These are phyloP conservation scores for Talaromyces verruculosus DNA, from an alignment of 2,329 filamentous ascomycete species.

Conservation along the genomic window DNA sequence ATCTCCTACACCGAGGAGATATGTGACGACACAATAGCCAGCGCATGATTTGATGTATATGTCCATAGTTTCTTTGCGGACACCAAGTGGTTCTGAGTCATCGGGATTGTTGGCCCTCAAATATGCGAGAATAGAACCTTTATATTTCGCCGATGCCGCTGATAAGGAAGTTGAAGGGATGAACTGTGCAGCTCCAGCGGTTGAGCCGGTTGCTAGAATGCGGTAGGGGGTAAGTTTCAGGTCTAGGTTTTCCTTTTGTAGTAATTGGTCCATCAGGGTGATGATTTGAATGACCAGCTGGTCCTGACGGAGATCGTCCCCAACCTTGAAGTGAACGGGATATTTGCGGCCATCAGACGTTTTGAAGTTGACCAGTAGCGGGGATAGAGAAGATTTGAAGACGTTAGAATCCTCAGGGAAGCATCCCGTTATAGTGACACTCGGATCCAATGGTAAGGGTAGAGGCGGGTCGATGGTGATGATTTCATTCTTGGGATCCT, in stretches of 20 bases:
- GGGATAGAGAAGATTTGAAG: conserved; percentile 92
- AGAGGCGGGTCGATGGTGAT: conserved; percentile 79
- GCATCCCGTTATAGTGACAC: conserved; percentile 73
- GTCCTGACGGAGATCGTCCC: conserved; percentile 93
- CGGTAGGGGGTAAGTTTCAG: conserved; percentile 94
- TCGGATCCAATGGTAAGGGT: conserved; percentile 84
- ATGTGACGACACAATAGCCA: conserved; percentile 97
- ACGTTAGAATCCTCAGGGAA: conserved; percentile 82
- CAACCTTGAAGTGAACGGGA: conserved; percentile 94
- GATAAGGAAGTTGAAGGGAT: conserved; percentile 83
- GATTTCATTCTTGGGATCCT: conserved; percentile 88
- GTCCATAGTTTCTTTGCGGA: conserved; percentile 89
- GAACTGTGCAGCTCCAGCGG: conserved; percentile 89
- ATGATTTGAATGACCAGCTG: conserved; percentile 98
- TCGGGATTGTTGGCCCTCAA: conserved; percentile 89
- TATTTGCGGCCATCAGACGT: conserved; percentile 76
- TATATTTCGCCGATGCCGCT: conserved; percentile 79
- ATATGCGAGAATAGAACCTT: conserved; percentile 74
- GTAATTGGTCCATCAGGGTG: conserved; percentile 91
- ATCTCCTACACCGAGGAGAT: conserved; percentile 93
- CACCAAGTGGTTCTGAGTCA: conserved; percentile 73
- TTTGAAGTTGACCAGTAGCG: conserved; percentile 87
- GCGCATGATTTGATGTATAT: conserved; percentile 95
- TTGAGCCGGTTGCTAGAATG: conserved; percentile 87
- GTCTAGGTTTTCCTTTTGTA: conserved; percentile 94